Percentiles rank a stretch among this genome's conserved stretches.
phyloP scores from a whole-genome alignment of 495 filamentous ascomycete species.

The Jackrogersella minutella region DNA sequence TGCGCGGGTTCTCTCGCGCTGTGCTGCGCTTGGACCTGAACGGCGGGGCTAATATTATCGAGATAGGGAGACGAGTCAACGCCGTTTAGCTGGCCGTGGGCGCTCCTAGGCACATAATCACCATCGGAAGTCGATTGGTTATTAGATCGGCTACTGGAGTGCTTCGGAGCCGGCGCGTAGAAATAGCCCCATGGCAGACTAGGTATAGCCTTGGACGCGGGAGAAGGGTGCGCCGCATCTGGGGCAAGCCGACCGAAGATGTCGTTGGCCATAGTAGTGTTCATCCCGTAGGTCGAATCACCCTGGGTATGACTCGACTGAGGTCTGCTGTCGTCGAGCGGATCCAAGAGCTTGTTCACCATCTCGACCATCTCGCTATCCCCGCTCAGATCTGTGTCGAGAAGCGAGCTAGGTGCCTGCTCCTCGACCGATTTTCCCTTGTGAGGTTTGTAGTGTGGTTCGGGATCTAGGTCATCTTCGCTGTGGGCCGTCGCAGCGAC shows the following conservation, averaged over 20 bases:
- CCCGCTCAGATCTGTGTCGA: slow-evolving; percentile 41
- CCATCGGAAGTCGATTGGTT: slow-evolving; percentile 25
- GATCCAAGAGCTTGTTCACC: slow-evolving; percentile 53
- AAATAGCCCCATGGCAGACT: slow-evolving; percentile 57
- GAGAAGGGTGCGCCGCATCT: slow-evolving; percentile 45
- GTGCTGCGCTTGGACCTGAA: not conserved
- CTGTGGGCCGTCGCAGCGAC: not conserved
- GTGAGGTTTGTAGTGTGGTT: not conserved
- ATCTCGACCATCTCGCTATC: slow-evolving; percentile 51
- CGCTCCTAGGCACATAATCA: slow-evolving; percentile 39
- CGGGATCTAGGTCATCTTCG: not conserved
- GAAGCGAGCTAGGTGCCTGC: slow-evolving; percentile 16
- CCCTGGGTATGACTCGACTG: slow-evolving; percentile 38
- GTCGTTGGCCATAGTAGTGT: slow-evolving; percentile 49
- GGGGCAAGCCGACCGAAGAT: slow-evolving; percentile 41
- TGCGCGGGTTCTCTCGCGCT: not conserved
- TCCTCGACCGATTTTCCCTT: slow-evolving; percentile 31
- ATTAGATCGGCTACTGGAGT: slow-evolving; percentile 34
- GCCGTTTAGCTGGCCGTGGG: slow-evolving; percentile 31
- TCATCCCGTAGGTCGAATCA: slow-evolving; percentile 52
- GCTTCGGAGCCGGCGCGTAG: slow-evolving; percentile 45
- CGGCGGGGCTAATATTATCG: slow-evolving; percentile 18
- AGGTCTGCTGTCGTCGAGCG: slow-evolving; percentile 42
- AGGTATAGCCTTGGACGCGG: slow-evolving; percentile 50
- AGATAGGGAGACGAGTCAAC: slow-evolving; percentile 36